Evolutionary conservation across 768 basidiomycete species (phyloP).

Genomic region (Suillus lakei): DNA sequence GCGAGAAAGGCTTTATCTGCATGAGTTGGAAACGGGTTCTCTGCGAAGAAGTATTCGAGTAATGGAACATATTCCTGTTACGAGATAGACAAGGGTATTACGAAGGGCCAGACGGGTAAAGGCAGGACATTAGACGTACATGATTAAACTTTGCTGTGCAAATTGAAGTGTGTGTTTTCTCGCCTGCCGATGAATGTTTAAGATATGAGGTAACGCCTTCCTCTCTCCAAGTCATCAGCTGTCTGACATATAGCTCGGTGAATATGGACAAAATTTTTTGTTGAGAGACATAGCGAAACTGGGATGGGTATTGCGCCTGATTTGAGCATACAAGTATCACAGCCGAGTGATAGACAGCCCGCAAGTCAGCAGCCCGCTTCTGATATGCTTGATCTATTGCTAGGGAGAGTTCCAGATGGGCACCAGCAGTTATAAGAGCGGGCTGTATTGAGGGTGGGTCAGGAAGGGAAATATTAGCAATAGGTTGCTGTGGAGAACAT

Average conservation of each 20-base stretch:
- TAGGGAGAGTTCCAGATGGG: background rate
- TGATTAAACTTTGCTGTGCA: background rate
- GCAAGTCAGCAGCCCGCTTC: conserved; percentile 12
- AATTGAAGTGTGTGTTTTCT: background rate
- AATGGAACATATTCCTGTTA: conserved; percentile 50
- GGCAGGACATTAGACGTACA: background rate
- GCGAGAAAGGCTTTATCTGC: conserved; percentile 47
- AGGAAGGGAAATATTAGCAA: conserved; percentile 3
- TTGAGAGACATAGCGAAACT: background rate
- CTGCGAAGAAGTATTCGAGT: conserved; percentile 51
- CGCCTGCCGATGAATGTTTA: background rate
- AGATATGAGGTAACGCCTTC: accelerated
- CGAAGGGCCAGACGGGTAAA: background rate
- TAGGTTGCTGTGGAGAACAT: background rate
- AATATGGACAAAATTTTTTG: background rate
- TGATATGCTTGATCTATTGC: conserved; percentile 12
- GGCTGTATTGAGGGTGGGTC: conserved; percentile 10
- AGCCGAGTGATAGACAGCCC: background rate
- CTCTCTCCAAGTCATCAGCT: background rate
- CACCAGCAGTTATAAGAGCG: conserved; percentile 6
- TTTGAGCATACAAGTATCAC: background rate
- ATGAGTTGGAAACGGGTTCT: conserved; percentile 51
- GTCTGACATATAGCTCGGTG: background rate
- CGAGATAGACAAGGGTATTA: background rate
- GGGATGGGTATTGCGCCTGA: background rate